A percentile compares a stretch with the other conserved stretches of the same genome.
These are phyloP conservation scores for Globisporangium abappressorium DNA, from an alignment of 352 stramenopile species.

Conservation along the genomic window DNA sequence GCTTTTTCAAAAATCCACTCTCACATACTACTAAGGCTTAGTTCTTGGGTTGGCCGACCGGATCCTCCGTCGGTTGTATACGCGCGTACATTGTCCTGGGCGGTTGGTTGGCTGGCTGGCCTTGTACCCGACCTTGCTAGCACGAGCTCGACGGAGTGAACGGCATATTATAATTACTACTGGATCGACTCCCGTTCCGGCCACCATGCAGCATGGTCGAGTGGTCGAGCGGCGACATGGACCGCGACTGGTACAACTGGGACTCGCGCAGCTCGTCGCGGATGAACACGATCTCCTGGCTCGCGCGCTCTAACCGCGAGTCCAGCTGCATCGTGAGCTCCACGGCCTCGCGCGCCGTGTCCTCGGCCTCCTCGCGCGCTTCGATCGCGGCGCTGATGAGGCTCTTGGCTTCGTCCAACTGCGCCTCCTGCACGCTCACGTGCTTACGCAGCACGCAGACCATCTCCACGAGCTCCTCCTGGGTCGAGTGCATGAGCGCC, in stretches of 20 bases:
- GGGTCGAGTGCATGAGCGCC: slow-evolving; percentile 42
- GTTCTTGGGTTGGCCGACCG: neutral
- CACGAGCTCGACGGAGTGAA: slow-evolving; percentile 16
- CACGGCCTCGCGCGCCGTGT: slow-evolving; percentile 67
- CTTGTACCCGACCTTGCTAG: neutral
- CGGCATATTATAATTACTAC: slow-evolving; percentile 8
- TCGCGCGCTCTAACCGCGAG: slow-evolving; percentile 61
- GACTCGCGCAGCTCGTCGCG: slow-evolving; percentile 28
- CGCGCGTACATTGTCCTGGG: neutral
- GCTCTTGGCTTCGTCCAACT: slow-evolving; percentile 70
- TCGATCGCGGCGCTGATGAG: slow-evolving; percentile 76
- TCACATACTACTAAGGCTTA: slow-evolving; percentile 8
- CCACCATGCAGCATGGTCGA: neutral
- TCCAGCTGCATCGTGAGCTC: slow-evolving; percentile 71
- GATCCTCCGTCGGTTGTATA: neutral
- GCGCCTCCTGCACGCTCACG: slow-evolving; percentile 63
- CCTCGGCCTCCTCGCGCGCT: slow-evolving; percentile 71
- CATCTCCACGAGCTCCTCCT: slow-evolving; percentile 64
- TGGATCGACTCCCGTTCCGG: slow-evolving; percentile 1
- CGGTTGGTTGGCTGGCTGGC: neutral
- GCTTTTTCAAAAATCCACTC: slow-evolving; percentile 8
- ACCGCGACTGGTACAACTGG: slow-evolving; percentile 7
- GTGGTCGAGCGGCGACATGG: slow-evolving; percentile 11
- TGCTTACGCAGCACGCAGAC: slow-evolving; percentile 70
- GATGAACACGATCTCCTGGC: slow-evolving; percentile 37